Conservation (phyloP, 1,139 yeast genomes). For the Sugiyamaella novakii region DNA sequence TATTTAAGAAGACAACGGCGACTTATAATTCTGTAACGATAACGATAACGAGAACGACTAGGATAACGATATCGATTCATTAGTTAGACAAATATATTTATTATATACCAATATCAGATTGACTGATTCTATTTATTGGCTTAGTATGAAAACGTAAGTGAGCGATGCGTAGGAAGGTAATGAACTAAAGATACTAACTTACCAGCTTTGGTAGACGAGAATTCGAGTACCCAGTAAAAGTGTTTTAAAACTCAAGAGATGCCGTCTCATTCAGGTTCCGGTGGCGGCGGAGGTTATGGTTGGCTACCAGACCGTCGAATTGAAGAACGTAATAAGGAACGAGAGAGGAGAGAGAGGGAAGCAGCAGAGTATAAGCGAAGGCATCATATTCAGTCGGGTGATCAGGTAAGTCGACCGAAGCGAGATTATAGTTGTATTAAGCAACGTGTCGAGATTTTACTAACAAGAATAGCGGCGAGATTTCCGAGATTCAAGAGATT, state of each 20-base stretch:
- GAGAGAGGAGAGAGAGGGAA: conserved; percentile 38
- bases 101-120: too few species aligned
- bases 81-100: not conserved
- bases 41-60: not conserved
- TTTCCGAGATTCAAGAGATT: conserved; percentile 9
- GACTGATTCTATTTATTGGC: conserved; percentile 1
- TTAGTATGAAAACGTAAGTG: conserved; percentile 11
- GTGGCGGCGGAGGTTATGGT: conserved; percentile 20
- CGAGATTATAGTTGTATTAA: too few species aligned
- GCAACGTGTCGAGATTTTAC: too few species aligned
- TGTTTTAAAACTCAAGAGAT: too few species aligned
- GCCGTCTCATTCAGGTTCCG: conserved; percentile 20
- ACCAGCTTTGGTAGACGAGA: not conserved
- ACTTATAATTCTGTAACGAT: too few species aligned
- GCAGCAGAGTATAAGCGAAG: conserved; percentile 40
- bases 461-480: conserved; percentile 16
- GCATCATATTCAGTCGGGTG: conserved; percentile 29
- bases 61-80: too few species aligned
- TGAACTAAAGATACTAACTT: conserved; percentile 1
- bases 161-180: not conserved
- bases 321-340: conserved; percentile 35
- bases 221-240: too few species aligned
- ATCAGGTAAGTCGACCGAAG: conserved; percentile 21
- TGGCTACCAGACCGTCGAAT: conserved; percentile 28
- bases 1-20: too few species aligned